Evolutionary conservation across 2,329 filamentous ascomycete species (phyloP).

Genomic region (Cladophialophora carrionii): DNA sequence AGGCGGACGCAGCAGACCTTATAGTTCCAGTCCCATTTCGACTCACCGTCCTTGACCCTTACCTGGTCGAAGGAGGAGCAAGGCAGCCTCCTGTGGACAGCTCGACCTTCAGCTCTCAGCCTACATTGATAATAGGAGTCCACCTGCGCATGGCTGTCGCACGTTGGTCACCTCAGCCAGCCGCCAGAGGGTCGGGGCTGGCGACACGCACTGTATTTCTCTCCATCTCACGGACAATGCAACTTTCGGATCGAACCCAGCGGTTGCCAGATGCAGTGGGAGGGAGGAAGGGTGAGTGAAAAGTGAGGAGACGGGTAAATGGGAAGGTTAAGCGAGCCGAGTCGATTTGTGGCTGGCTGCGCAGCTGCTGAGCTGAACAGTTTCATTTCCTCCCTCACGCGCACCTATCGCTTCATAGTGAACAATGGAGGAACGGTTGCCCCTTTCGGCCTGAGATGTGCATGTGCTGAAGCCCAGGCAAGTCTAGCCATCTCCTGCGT

Average conservation of each 20-base stretch:
- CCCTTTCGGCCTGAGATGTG: background rate
- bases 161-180: background rate
- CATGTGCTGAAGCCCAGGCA: background rate
- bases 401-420: background rate
- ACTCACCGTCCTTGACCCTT: background rate
- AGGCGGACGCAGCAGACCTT: background rate
- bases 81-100: background rate
- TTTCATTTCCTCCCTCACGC: background rate
- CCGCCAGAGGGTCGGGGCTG: too few relatives aligned
- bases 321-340: too few relatives aligned
- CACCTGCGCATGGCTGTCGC: background rate
- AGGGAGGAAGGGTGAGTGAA: background rate
- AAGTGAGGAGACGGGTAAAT: too few relatives aligned
- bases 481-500: background rate
- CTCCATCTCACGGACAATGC: background rate
- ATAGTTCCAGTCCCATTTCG: background rate
- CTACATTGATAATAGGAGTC: background rate
- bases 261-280: background rate
- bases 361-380: background rate
- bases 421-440: background rate
- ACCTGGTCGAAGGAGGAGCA: background rate
- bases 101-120: background rate
- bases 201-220: background rate
- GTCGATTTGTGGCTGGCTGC: background rate
- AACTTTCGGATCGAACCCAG: background rate